A percentile compares a stretch with the other conserved stretches of the same genome.
These are phyloP conservation scores for Agrocybe praecox DNA, from an alignment of 768 basidiomycete genomes.

Conservation along the genomic window DNA sequence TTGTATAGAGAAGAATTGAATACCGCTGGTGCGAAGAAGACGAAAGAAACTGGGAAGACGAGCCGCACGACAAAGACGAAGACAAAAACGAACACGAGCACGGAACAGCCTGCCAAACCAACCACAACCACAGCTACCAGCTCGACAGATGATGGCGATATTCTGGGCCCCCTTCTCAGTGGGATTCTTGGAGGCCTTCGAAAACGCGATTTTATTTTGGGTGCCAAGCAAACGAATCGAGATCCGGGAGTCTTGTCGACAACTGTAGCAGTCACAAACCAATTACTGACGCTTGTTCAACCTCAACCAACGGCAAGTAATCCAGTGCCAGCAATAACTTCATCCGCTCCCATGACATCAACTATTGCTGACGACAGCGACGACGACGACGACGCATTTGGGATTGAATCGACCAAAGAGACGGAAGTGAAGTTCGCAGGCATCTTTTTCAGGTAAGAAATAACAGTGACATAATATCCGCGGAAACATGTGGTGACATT, in stretches of 20 bases:
- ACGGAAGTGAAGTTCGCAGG: conserved; percentile 44
- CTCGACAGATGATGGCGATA: conserved; percentile 13
- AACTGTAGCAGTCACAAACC: no score
- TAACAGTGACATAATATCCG: neutral
- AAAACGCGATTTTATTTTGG: neutral
- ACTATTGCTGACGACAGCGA: neutral
- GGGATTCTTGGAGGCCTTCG: conserved; percentile 17
- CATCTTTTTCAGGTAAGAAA: conserved; percentile 76
- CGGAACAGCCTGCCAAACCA: conserved; percentile 4
- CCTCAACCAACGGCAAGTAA: neutral
- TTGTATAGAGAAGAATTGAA: conserved; percentile 54
- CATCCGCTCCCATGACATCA: neutral
- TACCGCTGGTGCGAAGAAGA: neutral
- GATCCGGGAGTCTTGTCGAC: neutral
- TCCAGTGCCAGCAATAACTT: neutral
- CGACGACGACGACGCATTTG: conserved; percentile 2
- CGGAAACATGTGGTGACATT: neutral
- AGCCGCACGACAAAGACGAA: conserved; percentile 8
- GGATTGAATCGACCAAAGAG: conserved; percentile 13
- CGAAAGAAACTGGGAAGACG: conserved; percentile 10
- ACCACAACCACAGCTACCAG: conserved; percentile 3
- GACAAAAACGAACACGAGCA: conserved; percentile 8
- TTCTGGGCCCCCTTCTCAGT: conserved; percentile 22
- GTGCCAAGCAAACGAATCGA: neutral
- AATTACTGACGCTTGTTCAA: neutral